Evolutionary conservation across 495 filamentous ascomycete species (phyloP), one percentile per base, ranked within the genome.

Genomic region (Bryoglossum gracile): DNA sequence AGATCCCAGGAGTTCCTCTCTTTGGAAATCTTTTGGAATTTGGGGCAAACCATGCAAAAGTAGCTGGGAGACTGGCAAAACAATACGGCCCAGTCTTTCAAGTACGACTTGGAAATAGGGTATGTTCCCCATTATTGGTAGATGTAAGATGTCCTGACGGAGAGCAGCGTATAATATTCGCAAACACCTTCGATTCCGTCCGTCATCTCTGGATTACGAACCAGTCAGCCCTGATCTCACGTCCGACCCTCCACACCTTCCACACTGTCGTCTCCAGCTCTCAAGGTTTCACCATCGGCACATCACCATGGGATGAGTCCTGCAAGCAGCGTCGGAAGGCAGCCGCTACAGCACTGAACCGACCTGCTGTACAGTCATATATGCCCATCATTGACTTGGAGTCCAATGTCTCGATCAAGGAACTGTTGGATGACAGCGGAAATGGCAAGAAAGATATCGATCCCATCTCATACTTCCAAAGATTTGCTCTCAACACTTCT

Each of bases 341-440:
- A 0, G 82, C 83, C 0, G 82, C 82, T 2, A 84, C 81, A 0
- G 82, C 82, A 0, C 63, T 87, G 8, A 87, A 87, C 63, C 67
- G 76, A 14, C 77, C 81, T 1, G 79, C 82, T 0, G 75, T 81
- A 1, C 77, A 81, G 44, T 76, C 74, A 0, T 87, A 83, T 58
- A 84, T 84, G 79, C 83, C 82, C 1, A 80, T 84, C 56, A 78
- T 87, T 42, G 82, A 86, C 52, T 73, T 84, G 18, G 82, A 86
- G 56, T 71, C 72, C 17, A 81, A 73, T 26, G 69, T 74, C 38
- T 81, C 76, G 53, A 82, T 87, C 61, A 76, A 74, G 48, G 82
- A 85, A 51, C 61, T 87, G 4, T 67, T 81, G 38, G 61, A 68
- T 22, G 80, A 83, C 53, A 73, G 68, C 50, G 61, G 72, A 25